Conservation (phyloP, 306 rosid species). For the Canavalia ensiformis region DNA sequence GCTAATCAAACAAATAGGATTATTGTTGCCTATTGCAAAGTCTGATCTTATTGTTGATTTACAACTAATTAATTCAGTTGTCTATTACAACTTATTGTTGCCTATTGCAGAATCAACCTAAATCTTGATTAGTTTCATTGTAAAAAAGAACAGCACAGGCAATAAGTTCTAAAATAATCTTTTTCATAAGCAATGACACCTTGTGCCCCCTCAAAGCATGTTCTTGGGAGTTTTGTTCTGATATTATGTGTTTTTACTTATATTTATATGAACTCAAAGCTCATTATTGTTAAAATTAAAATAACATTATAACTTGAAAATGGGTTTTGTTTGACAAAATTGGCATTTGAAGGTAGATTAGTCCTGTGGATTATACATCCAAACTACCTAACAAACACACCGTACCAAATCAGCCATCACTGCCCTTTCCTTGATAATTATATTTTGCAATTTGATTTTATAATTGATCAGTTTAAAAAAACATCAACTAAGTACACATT, state of each 20-base stretch:
- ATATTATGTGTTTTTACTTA: background rate
- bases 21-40: background rate
- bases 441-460: no score
- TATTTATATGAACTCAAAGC: no score
- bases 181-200: background rate
- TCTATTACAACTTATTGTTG: background rate
- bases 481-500: no score
- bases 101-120: background rate
- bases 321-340: background rate
- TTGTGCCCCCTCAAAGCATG: background rate
- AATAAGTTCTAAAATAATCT: background rate
- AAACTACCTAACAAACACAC: slow-evolving; percentile 57
- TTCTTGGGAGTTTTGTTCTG: background rate
- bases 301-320: no score
- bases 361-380: slow-evolving; percentile 52
- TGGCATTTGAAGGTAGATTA: slow-evolving; percentile 10
- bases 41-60: background rate
- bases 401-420: slow-evolving; percentile 55
- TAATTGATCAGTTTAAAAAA: no score
- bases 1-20: background rate
- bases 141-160: background rate
- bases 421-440: slow-evolving; percentile 56
- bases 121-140: slow-evolving; percentile 27
- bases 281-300: no score
- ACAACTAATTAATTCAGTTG: background rate